A percentile compares a stretch with the other conserved stretches of the same genome.
These are phyloP conservation scores for Allomyces arbusculus DNA, from an alignment of 192 early-diverging fungal genomes.

Conservation along the genomic window DNA sequence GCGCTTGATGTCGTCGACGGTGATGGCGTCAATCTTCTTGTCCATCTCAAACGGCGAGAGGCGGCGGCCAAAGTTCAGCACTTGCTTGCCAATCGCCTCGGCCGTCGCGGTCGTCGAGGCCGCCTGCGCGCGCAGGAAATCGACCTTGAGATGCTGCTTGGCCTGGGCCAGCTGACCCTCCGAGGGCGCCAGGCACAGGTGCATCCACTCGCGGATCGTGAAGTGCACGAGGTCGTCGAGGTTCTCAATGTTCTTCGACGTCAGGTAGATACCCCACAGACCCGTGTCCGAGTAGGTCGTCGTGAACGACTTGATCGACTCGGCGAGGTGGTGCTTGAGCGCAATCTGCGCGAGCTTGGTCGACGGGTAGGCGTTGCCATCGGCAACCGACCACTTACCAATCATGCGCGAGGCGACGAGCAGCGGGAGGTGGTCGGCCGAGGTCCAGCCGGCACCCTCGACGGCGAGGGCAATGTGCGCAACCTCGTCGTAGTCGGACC, in stretches of 20 bases:
- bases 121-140: slow-evolving; percentile 70
- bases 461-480: slow-evolving; percentile 94
- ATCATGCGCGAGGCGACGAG: slow-evolving; percentile 88
- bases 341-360: slow-evolving; percentile 71
- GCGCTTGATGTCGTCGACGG: slow-evolving; percentile 62
- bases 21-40: slow-evolving; percentile 59
- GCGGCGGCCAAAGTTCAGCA: slow-evolving; percentile 83
- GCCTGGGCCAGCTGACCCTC: slow-evolving; percentile 86
- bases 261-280: slow-evolving; percentile 87
- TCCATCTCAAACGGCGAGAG: slow-evolving; percentile 78
- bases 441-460: slow-evolving; percentile 88
- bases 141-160: slow-evolving; percentile 95
- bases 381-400: slow-evolving; percentile 86
- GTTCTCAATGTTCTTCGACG: slow-evolving; percentile 55
- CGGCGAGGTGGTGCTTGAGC: slow-evolving; percentile 68
- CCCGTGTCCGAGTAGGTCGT: slow-evolving; percentile 97
- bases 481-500: slow-evolving; percentile 68
- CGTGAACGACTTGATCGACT: slow-evolving; percentile 98
- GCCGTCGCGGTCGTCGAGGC: slow-evolving; percentile 87
- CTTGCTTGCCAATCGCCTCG: slow-evolving; percentile 93
- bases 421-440: slow-evolving; percentile 85
- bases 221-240: slow-evolving; percentile 78
- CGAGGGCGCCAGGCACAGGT: slow-evolving; percentile 64
- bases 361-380: slow-evolving; percentile 69
- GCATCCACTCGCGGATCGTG: slow-evolving; percentile 82